Conservation (phyloP, 2,329 filamentous ascomycete genomes). For the Capronia coronata region DNA sequence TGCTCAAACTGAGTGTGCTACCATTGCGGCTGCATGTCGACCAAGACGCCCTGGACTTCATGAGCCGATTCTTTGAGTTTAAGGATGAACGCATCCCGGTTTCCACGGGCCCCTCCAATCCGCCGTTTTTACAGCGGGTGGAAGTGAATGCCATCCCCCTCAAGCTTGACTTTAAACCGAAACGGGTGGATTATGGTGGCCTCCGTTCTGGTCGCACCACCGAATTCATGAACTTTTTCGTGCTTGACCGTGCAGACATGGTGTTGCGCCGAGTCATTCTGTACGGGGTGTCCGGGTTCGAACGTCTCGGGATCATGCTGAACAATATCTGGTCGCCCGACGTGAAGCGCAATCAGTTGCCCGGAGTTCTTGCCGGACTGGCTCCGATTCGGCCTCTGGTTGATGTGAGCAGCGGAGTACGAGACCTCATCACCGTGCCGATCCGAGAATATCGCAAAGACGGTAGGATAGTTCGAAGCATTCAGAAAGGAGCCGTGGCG, state of each 20-base stretch:
- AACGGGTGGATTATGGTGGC: slow-evolving; percentile 91
- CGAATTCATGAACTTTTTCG: slow-evolving; percentile 98
- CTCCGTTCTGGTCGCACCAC: slow-evolving; percentile 88
- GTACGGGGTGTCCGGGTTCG: slow-evolving; percentile 86
- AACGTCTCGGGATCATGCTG: slow-evolving; percentile 77
- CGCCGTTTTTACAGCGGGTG: slow-evolving; percentile 81
- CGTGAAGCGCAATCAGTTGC: slow-evolving; percentile 80
- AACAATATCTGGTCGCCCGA: slow-evolving; percentile 98
- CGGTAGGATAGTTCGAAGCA: slow-evolving; percentile 80
- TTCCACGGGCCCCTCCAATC: slow-evolving; percentile 58
- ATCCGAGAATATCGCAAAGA: slow-evolving; percentile 92
- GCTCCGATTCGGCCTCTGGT: slow-evolving; percentile 85
- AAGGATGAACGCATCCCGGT: slow-evolving; percentile 62
- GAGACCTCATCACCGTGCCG: slow-evolving; percentile 79
- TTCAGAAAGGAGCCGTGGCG: slow-evolving; percentile 80
- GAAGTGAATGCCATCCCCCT: slow-evolving; percentile 79
- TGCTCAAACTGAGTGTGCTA: slow-evolving; percentile 69
- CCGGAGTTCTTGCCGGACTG: slow-evolving; percentile 78
- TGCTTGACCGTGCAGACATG: slow-evolving; percentile 82
- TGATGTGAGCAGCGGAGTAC: slow-evolving; percentile 81
- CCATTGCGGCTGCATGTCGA: slow-evolving; percentile 90
- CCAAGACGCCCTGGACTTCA: slow-evolving; percentile 94
- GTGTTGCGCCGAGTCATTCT: slow-evolving; percentile 82
- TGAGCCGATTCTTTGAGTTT: slow-evolving; percentile 96
- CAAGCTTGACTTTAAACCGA: slow-evolving; percentile 93